phyloP scores from a whole-genome alignment of 805 yeast species.

The Wickerhamiella lipophila region DNA sequence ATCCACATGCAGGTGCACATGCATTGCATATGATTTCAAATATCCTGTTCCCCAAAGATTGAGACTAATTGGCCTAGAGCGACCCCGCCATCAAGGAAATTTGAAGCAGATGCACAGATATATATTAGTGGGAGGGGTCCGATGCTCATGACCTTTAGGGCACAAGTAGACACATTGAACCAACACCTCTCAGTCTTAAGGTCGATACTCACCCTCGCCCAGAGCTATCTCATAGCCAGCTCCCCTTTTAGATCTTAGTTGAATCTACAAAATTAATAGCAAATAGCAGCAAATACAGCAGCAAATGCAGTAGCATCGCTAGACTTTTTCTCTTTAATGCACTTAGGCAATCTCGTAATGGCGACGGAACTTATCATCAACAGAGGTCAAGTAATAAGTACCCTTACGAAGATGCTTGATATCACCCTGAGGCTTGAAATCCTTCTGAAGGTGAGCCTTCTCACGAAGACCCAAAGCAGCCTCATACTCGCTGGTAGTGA shows the following conservation, averaged over 20 bases:
- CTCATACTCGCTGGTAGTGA: conserved; percentile 72
- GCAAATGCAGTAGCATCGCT: too few relatives aligned
- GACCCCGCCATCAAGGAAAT: too few relatives aligned
- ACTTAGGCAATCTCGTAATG: conserved; percentile 39
- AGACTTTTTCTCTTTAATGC: too few relatives aligned
- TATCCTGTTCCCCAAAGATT: background rate
- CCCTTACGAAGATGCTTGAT: conserved; percentile 61
- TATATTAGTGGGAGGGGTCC: too few relatives aligned
- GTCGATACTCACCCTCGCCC: too few relatives aligned
- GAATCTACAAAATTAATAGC: background rate
- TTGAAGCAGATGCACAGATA: too few relatives aligned
- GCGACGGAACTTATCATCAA: conserved; percentile 87
- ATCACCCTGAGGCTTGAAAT: conserved; percentile 66
- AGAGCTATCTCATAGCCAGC: too few relatives aligned
- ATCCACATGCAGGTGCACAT: conserved; percentile 1
- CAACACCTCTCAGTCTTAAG: too few relatives aligned
- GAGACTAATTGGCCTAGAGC: background rate
- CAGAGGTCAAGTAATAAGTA: conserved; percentile 65
- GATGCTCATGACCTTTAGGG: too few relatives aligned
- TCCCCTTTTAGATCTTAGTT: background rate
- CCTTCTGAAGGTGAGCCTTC: conserved; percentile 70
- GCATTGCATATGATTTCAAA: background rate
- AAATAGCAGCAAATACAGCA: background rate
- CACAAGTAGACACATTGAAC: too few relatives aligned
- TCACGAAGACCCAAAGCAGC: conserved; percentile 76